Evolutionary conservation across 805 yeast genomes (phyloP).

Genomic region (Kuraishia molischiana): DNA sequence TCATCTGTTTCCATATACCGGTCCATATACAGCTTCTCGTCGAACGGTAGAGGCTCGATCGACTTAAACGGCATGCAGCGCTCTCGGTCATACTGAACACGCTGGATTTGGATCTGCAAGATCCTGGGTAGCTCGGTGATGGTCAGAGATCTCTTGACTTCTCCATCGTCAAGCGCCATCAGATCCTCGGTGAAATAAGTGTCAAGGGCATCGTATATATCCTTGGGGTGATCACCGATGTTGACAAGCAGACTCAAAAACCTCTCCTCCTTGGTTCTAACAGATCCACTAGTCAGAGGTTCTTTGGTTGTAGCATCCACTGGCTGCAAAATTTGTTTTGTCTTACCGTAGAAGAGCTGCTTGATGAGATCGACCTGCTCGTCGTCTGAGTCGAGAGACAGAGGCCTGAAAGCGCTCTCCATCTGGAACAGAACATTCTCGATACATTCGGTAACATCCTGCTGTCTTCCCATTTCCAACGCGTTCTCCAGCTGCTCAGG

Average conservation of each 20-base stretch:
- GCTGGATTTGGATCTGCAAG: constrained; percentile 85
- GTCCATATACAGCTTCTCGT: constrained; percentile 74
- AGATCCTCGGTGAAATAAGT: constrained; percentile 70
- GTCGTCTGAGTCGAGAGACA: constrained; percentile 50
- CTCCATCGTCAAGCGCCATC: constrained; percentile 59
- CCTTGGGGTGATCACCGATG: constrained; percentile 80
- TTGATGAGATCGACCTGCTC: constrained; percentile 83
- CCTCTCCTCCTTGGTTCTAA: constrained; percentile 55
- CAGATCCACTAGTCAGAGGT: constrained; percentile 9
- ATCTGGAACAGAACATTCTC: constrained; percentile 87
- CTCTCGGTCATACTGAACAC: constrained; percentile 82
- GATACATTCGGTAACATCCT: constrained; percentile 96
- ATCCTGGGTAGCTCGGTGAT: constrained; percentile 69
- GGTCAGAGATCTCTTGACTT: constrained; percentile 64
- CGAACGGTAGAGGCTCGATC: constrained; percentile 72
- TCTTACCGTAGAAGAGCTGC: constrained; percentile 73
- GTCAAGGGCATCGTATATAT: constrained; percentile 86
- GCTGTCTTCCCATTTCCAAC: constrained; percentile 80
- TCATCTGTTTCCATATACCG: constrained; percentile 71
- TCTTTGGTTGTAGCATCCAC: constrained; percentile 20
- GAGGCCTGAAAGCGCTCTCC: constrained; percentile 78
- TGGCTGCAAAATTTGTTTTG: constrained; percentile 66
- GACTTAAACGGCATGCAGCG: constrained; percentile 71
- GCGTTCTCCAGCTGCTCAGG: constrained; percentile 66
- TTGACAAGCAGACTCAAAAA: constrained; percentile 78